Evolutionary conservation across 208 protist species (phyloP).

Genomic region (Trypanosoma caninum): DNA sequence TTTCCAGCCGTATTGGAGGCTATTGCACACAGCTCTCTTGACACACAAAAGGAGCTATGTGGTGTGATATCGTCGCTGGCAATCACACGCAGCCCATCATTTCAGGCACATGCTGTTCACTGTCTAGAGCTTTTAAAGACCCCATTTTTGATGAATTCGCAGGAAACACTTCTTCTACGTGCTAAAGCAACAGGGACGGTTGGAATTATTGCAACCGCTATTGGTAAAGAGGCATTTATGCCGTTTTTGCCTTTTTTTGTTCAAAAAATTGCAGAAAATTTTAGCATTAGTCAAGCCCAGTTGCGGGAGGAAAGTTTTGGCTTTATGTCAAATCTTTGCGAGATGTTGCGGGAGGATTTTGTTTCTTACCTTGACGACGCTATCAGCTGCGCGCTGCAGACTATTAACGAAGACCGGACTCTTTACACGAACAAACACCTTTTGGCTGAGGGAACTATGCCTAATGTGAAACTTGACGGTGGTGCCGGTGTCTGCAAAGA

Average conservation of each 20-base stretch:
- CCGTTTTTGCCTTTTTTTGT: slow-evolving; percentile 73
- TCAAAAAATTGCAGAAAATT: slow-evolving; percentile 53
- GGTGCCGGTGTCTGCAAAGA: slow-evolving; percentile 11
- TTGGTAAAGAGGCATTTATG: slow-evolving; percentile 65
- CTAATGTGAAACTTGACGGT: slow-evolving; percentile 13
- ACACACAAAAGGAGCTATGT: slow-evolving; percentile 69
- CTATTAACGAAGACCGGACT: slow-evolving; percentile 57
- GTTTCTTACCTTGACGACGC: slow-evolving; percentile 61
- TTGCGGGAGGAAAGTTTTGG: slow-evolving; percentile 85
- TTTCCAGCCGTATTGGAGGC: slow-evolving; percentile 60
- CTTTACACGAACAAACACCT: slow-evolving; percentile 65
- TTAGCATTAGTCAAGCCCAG: slow-evolving; percentile 41
- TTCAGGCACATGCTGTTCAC: slow-evolving; percentile 39
- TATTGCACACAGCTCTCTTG: slow-evolving; percentile 41
- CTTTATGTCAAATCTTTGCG: slow-evolving; percentile 80
- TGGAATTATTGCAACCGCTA: slow-evolving; percentile 68
- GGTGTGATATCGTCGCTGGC: slow-evolving; percentile 76
- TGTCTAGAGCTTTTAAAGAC: slow-evolving; percentile 71
- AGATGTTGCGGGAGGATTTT: slow-evolving; percentile 64
- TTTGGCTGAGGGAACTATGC: slow-evolving; percentile 38
- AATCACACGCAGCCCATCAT: slow-evolving; percentile 53
- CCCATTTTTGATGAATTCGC: slow-evolving; percentile 42
- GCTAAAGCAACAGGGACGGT: slow-evolving; percentile 79
- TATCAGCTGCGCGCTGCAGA: slow-evolving; percentile 54
- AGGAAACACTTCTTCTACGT: slow-evolving; percentile 65